These are phyloP conservation scores for Melocanna baccifera DNA, from an alignment of 176 grass and related monocot species.

Conservation along the genomic window DNA sequence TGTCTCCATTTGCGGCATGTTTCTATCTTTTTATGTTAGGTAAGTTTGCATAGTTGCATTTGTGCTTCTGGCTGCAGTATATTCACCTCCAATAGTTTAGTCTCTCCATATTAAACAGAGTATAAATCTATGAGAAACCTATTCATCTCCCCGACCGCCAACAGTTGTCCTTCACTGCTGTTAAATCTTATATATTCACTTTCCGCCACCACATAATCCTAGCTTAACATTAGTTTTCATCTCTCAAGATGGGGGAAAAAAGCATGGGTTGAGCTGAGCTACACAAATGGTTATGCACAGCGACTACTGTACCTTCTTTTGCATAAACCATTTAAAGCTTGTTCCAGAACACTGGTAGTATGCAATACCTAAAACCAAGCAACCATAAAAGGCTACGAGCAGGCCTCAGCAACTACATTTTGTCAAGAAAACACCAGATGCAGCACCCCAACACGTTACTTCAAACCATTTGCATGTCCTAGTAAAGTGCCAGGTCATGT, in stretches of 20 bases:
- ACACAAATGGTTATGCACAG: background rate
- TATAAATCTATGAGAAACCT: background rate
- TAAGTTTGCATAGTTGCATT: background rate
- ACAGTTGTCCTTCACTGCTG: background rate
- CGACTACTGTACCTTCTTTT: background rate
- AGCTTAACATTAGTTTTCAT: background rate
- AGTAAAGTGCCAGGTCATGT: background rate
- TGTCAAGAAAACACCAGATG: background rate
- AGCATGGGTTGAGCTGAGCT: background rate
- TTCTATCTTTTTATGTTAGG: background rate
- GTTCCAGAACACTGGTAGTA: background rate
- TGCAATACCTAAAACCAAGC: background rate
- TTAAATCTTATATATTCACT: background rate
- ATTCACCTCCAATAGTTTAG: background rate
- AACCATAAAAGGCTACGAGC: background rate
- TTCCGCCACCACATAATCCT: background rate
- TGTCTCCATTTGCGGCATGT: background rate
- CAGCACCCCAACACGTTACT: background rate
- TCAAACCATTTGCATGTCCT: constrained; percentile 7
- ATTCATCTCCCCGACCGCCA: background rate
- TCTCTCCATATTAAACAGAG: background rate
- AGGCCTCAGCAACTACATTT: background rate
- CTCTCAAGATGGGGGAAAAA: background rate
- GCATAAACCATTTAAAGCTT: background rate
- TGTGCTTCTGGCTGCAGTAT: constrained; percentile 5